Evolutionary conservation across 768 basidiomycete species (phyloP).

Genomic region (Mycena haematopus): DNA sequence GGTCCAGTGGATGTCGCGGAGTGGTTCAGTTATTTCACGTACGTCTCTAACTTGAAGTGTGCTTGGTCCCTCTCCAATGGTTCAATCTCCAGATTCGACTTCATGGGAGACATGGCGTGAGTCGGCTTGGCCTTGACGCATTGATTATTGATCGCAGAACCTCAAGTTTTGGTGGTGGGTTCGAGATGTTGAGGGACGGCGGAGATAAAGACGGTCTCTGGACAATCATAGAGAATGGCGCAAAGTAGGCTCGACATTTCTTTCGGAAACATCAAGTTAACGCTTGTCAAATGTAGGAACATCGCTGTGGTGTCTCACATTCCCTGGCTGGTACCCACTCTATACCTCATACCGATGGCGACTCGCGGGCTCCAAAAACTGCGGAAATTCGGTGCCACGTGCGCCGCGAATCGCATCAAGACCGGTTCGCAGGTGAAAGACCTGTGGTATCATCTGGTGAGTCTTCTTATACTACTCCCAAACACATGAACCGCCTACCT

Average conservation of each 20-base stretch:
- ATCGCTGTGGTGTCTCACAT: conserved; percentile 46
- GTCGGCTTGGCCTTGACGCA: conserved; percentile 25
- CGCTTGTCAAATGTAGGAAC: conserved; percentile 30
- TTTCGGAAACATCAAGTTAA: not conserved
- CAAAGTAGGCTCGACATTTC: conserved; percentile 41
- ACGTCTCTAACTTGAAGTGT: conserved; percentile 23
- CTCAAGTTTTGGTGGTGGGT: conserved; percentile 34
- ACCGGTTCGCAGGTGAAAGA: conserved; percentile 40
- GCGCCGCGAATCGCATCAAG: conserved; percentile 23
- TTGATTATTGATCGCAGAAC: not conserved
- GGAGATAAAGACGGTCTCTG: conserved; percentile 54
- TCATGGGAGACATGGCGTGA: conserved; percentile 50
- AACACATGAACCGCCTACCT: not conserved
- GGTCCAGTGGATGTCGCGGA: conserved; percentile 37
- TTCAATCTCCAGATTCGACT: conserved; percentile 39
- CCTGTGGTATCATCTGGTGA: conserved; percentile 49
- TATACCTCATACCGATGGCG: conserved; percentile 13
- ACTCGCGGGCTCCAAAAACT: conserved; percentile 5
- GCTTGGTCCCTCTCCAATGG: not conserved
- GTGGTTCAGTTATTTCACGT: conserved; percentile 51
- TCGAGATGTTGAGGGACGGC: conserved; percentile 43
- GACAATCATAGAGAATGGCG: conserved; percentile 51
- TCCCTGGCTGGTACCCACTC: conserved; percentile 20
- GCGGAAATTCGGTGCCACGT: conserved; percentile 15
- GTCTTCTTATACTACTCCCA: not conserved